Evolutionary conservation across 495 filamentous ascomycete species (phyloP).

Genomic region (Penicillium goetzii): DNA sequence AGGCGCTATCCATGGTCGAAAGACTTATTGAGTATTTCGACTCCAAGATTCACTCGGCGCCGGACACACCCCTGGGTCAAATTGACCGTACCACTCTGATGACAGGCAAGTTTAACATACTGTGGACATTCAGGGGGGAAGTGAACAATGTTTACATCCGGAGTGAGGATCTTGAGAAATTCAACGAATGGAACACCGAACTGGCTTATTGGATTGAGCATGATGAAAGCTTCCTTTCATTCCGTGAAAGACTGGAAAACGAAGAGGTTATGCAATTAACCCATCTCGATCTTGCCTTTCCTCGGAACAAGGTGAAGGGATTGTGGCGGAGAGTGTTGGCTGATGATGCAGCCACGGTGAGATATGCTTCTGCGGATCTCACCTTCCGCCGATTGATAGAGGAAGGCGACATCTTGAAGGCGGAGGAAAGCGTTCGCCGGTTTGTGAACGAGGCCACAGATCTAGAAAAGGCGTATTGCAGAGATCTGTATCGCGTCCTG

Average conservation of each 20-base stretch:
- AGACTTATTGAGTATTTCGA: slow-evolving; percentile 12
- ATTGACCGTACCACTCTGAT: slow-evolving; percentile 4
- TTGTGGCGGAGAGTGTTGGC: slow-evolving; percentile 18
- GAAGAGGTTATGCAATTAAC: neutral
- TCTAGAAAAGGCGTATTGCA: slow-evolving; percentile 15
- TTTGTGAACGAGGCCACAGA: slow-evolving; percentile 17
- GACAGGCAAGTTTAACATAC: slow-evolving; percentile 13
- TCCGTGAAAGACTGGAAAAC: slow-evolving; percentile 10
- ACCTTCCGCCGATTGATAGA: slow-evolving; percentile 17
- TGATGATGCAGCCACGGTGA: slow-evolving; percentile 16
- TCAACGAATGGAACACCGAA: slow-evolving; percentile 16
- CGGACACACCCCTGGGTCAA: slow-evolving; percentile 9
- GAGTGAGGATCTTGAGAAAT: slow-evolving; percentile 17
- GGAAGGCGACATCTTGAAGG: slow-evolving; percentile 23
- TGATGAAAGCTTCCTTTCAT: slow-evolving; percentile 18
- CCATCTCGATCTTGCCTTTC: neutral
- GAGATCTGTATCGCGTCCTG: slow-evolving; percentile 28
- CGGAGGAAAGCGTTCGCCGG: slow-evolving; percentile 19
- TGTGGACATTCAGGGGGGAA: slow-evolving; percentile 13
- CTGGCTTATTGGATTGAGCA: slow-evolving; percentile 11
- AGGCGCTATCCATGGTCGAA: slow-evolving; percentile 23
- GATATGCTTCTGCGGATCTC: slow-evolving; percentile 15
- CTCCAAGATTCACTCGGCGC: slow-evolving; percentile 4
- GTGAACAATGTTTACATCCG: slow-evolving; percentile 11
- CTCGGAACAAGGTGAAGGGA: slow-evolving; percentile 5